Percentiles rank a stretch among this genome's conserved stretches.
Conservation (phyloP, 2,329 filamentous ascomycete genomes). For the Seiridium unicorne region DNA sequence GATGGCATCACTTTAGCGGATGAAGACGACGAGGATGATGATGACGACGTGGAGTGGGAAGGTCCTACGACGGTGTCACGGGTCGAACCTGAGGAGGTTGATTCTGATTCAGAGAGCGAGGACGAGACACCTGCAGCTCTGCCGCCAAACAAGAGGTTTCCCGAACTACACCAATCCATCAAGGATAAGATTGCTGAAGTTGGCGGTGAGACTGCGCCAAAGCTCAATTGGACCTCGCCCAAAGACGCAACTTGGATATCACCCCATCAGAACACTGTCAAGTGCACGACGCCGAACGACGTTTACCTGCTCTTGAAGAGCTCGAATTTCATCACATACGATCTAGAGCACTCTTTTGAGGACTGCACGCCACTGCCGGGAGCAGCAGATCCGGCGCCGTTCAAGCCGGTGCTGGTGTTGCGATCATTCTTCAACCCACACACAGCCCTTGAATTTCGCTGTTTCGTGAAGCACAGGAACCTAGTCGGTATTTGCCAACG, state of each 20-base stretch:
- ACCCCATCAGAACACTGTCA: slow-evolving; percentile 80
- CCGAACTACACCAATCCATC: slow-evolving; percentile 75
- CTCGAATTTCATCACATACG: slow-evolving; percentile 91
- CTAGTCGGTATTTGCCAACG: slow-evolving; percentile 85
- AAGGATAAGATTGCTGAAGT: slow-evolving; percentile 75
- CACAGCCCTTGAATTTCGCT: slow-evolving; percentile 89
- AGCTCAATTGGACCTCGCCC: slow-evolving; percentile 95
- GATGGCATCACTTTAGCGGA: slow-evolving; percentile 89
- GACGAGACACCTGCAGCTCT: slow-evolving; percentile 49
- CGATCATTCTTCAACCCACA: slow-evolving; percentile 87
- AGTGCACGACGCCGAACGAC: slow-evolving; percentile 85
- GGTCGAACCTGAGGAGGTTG: slow-evolving; percentile 36
- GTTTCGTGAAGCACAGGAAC: slow-evolving; percentile 82
- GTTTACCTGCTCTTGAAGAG: slow-evolving; percentile 93
- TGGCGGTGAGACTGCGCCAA: slow-evolving; percentile 83
- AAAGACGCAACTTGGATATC: slow-evolving; percentile 95
- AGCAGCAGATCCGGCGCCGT: slow-evolving; percentile 33
- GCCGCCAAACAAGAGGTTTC: slow-evolving; percentile 57
- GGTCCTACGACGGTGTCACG: slow-evolving; percentile 31
- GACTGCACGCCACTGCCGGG: slow-evolving; percentile 53
- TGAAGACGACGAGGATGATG: slow-evolving; percentile 51
- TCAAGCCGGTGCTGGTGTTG: slow-evolving; percentile 79
- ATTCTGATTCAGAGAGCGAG: slow-evolving; percentile 48
- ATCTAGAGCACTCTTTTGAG: slow-evolving; percentile 90
- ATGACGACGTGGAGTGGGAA: slow-evolving; percentile 57